phyloP scores from a whole-genome alignment of 805 yeast species.

The Cyberlindnera samutprakarnensis region DNA sequence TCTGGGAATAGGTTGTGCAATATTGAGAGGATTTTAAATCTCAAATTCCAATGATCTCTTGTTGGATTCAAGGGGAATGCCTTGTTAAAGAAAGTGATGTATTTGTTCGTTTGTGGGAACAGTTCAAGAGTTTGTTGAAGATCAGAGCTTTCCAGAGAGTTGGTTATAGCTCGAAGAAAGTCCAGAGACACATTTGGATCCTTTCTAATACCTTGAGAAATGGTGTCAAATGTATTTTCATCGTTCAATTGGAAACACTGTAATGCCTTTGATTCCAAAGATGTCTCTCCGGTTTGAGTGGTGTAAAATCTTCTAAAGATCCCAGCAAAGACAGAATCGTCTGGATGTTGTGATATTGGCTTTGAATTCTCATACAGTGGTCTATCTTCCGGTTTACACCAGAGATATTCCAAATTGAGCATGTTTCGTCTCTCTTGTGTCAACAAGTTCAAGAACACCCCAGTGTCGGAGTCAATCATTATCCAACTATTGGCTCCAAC shows the following conservation, averaged over 20 bases:
- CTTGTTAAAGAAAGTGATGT: slow-evolving; percentile 1
- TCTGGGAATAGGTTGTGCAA: slow-evolving; percentile 10
- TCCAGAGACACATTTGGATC: slow-evolving; percentile 5
- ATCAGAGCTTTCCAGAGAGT: slow-evolving; percentile 2
- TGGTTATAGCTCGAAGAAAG: slow-evolving; percentile 4
- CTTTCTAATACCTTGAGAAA: slow-evolving; percentile 2
- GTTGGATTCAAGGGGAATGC: slow-evolving; percentile 17
- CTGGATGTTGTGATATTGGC: slow-evolving; percentile 7
- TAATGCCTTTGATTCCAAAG: slow-evolving; percentile 7
- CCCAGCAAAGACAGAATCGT: slow-evolving; percentile 39
- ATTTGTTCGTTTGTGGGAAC: not conserved
- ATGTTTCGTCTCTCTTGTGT: slow-evolving; percentile 62
- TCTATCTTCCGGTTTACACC: slow-evolving; percentile 35
- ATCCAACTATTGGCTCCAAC: slow-evolving; percentile 68
- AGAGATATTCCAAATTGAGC: slow-evolving; percentile 65
- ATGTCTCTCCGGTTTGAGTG: not conserved
- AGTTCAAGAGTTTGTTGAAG: slow-evolving; percentile 1
- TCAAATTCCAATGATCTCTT: slow-evolving; percentile 10
- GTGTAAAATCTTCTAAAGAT: slow-evolving; percentile 35
- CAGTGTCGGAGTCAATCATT: slow-evolving; percentile 58
- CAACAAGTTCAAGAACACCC: slow-evolving; percentile 63
- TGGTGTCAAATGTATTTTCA: slow-evolving; percentile 2
- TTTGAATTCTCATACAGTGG: slow-evolving; percentile 8
- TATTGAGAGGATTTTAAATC: slow-evolving; percentile 8
- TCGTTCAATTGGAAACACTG: slow-evolving; percentile 12